Conservation (phyloP, 176 grass and related monocot genomes). For the Canna indica region DNA sequence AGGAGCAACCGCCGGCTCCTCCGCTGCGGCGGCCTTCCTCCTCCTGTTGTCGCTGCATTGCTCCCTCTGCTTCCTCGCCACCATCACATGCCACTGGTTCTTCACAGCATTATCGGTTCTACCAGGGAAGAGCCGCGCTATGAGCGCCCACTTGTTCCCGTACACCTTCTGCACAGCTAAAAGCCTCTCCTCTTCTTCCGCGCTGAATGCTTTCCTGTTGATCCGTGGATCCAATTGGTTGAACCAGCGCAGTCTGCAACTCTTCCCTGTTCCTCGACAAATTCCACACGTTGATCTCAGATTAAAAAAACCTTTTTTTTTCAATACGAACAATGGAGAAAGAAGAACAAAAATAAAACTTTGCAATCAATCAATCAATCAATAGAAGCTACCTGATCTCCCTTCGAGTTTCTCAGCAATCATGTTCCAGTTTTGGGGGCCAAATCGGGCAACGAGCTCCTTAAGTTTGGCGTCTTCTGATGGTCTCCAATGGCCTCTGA, state of each 20-base stretch:
- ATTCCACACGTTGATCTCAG: too few relatives aligned
- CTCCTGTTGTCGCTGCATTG: constrained; percentile 1
- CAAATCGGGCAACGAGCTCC: constrained; percentile 2
- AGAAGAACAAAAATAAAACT: too few relatives aligned
- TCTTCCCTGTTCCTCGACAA: constrained; percentile 19
- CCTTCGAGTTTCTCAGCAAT: constrained; percentile 10
- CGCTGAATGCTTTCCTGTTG: constrained; percentile 12
- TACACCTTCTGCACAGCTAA: constrained; percentile 1
- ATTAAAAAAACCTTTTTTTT: too few relatives aligned
- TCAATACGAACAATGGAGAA: too few relatives aligned
- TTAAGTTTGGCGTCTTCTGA: constrained; percentile 12
- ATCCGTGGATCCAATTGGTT: constrained; percentile 23
- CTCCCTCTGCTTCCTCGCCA: constrained; percentile 14
- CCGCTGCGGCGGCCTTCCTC: background rate
- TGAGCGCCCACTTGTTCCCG: constrained; percentile 21
- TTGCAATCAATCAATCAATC: too few relatives aligned
- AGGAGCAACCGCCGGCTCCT: background rate
- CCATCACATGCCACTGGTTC: constrained; percentile 29
- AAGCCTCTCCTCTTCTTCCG: constrained; percentile 20
- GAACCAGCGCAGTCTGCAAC: constrained; percentile 25
- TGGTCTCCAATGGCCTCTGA: constrained; percentile 15
- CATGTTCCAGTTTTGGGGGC: constrained; percentile 18
- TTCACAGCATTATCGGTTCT: constrained; percentile 26
- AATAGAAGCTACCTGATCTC: background rate
- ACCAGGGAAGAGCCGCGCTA: constrained; percentile 16